Conservation (phyloP, 805 yeast species). For the Saccharomycopsis sp. region DNA sequence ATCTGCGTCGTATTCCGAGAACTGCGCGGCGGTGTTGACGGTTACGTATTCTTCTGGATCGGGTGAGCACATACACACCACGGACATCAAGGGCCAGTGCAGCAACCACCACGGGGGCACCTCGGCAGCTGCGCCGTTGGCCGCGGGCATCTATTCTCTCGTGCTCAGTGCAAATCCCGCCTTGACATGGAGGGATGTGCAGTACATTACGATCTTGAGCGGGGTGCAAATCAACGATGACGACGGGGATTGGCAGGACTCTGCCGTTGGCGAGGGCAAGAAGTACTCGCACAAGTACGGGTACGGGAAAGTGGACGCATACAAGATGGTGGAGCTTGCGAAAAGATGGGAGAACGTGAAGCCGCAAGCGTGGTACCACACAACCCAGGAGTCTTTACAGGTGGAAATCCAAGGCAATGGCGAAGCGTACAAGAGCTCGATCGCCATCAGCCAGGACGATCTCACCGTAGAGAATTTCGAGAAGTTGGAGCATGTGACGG, state of each 20-base stretch:
- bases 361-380: constrained; percentile 78
- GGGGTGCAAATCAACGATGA: constrained; percentile 57
- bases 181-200: constrained; percentile 93
- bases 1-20: constrained; percentile 86
- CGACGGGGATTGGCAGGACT: constrained; percentile 68
- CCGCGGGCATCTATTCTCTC: constrained; percentile 89
- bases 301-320: constrained; percentile 86
- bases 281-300: constrained; percentile 82
- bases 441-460: constrained; percentile 40
- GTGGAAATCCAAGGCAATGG: constrained; percentile 23
- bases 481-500: constrained; percentile 76
- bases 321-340: constrained; percentile 61
- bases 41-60: constrained; percentile 91
- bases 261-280: constrained; percentile 56
- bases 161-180: constrained; percentile 77
- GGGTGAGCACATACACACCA: constrained; percentile 81
- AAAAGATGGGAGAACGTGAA: constrained; percentile 73
- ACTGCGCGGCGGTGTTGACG: constrained; percentile 90
- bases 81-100: constrained; percentile 66
- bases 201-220: constrained; percentile 66
- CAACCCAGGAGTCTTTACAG: constrained; percentile 34
- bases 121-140: constrained; percentile 97
- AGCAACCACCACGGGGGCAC: constrained; percentile 85
- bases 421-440: constrained; percentile 28
- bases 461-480: constrained; percentile 52